These are phyloP conservation scores for Thymus mandschuricus DNA, from an alignment of 257 asterid genomes.

Conservation along the genomic window DNA sequence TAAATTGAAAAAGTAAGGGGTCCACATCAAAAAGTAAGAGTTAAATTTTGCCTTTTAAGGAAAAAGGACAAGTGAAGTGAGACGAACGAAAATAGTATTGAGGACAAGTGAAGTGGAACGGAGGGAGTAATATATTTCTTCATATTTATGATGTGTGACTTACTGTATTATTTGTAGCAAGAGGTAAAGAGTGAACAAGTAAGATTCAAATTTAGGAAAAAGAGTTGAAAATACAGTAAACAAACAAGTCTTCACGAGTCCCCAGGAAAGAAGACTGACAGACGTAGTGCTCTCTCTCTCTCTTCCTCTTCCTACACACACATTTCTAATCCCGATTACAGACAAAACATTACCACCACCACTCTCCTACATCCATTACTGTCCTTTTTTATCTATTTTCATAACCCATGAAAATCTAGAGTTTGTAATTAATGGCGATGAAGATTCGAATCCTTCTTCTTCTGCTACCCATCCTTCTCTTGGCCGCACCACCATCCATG, in stretches of 20 bases:
- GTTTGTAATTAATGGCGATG: background rate
- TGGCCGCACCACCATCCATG: conserved; percentile 10
- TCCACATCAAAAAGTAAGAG: no score
- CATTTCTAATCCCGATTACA: background rate
- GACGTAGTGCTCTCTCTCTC: background rate
- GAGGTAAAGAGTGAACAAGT: background rate
- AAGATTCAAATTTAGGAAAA: no score
- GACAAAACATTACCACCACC: background rate
- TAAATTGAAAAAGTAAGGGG: no score
- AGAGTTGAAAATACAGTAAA: background rate
- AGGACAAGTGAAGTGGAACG: no score
- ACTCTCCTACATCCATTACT: background rate
- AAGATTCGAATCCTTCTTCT: conserved; percentile 25
- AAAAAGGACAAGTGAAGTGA: no score
- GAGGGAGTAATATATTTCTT: no score
- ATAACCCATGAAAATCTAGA: background rate
- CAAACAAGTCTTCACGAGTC: background rate
- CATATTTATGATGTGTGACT: no score
- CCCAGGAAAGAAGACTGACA: background rate
- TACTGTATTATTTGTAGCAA: no score
- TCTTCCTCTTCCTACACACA: background rate
- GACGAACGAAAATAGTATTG: no score
- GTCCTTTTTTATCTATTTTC: no score
- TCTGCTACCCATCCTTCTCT: conserved; percentile 13
- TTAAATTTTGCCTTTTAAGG: no score